These are phyloP conservation scores for Corymbia maculata DNA, from an alignment of 345 rosid genomes.

Conservation along the genomic window DNA sequence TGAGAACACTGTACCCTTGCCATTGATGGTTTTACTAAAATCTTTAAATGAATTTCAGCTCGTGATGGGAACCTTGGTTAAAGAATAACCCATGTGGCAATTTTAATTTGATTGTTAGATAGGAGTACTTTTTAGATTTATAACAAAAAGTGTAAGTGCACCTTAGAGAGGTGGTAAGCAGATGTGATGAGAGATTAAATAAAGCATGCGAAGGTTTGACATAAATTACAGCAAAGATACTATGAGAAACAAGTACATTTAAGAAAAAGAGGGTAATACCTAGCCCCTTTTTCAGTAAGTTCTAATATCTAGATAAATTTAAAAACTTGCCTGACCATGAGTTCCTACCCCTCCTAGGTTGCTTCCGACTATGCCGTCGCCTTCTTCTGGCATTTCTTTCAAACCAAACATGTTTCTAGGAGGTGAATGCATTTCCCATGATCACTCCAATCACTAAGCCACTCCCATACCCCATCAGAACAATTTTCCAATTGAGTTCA, in stretches of 20 bases:
- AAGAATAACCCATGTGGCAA: background rate
- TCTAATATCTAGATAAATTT: fast-evolving
- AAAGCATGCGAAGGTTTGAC: background rate
- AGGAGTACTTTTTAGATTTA: background rate
- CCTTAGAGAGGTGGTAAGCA: background rate
- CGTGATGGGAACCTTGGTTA: background rate
- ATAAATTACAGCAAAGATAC: background rate
- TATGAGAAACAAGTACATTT: background rate
- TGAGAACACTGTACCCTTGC: background rate
- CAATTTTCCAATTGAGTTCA: too few species aligned
- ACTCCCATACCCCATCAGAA: too few species aligned
- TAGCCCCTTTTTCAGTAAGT: too few species aligned
- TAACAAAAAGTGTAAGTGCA: too few species aligned
- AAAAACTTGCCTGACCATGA: background rate
- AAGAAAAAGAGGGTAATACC: background rate
- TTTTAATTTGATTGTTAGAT: background rate
- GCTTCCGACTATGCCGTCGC: background rate
- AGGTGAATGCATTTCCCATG: too few species aligned
- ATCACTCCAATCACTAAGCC: too few species aligned
- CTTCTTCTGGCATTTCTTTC: background rate
- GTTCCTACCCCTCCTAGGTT: background rate
- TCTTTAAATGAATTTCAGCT: background rate
- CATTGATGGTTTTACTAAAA: background rate
- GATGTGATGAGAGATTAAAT: background rate
- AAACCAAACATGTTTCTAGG: too few species aligned